These are phyloP conservation scores for Gloeophyllum trabeum DNA, from an alignment of 768 basidiomycete species.

Conservation along the genomic window DNA sequence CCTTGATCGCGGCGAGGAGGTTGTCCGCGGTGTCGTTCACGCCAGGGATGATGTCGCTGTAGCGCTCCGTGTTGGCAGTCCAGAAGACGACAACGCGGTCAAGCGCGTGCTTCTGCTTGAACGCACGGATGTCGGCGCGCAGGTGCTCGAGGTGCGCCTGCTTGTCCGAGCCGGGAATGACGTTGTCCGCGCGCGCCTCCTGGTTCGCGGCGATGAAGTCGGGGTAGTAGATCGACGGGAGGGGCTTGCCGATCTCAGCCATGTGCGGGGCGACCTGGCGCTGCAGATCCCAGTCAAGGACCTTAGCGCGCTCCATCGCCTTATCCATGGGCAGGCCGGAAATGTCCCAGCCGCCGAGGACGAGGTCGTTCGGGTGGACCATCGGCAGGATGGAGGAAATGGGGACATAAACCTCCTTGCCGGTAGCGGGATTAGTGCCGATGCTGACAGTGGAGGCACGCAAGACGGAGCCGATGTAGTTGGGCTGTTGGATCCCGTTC, in stretches of 20 bases:
- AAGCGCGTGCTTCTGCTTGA: constrained; percentile 74
- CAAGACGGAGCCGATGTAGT: constrained; percentile 95
- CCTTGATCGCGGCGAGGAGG: constrained; percentile 70
- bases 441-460: constrained; percentile 93
- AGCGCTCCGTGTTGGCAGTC: constrained; percentile 99
- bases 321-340: constrained; percentile 75
- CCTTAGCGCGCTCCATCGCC: constrained; percentile 89
- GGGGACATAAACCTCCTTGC: constrained; percentile 89
- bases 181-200: constrained; percentile 89
- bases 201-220: constrained; percentile 98
- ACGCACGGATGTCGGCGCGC: constrained; percentile 86
- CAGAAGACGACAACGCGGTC: constrained; percentile 93
- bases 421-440: constrained; percentile 66
- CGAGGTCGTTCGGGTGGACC: constrained; percentile 97
- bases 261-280: constrained; percentile 87
- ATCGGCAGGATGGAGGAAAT: constrained; percentile 90
- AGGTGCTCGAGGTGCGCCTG: constrained; percentile 85
- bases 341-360: constrained; percentile 98
- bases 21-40: constrained; percentile 92
- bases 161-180: constrained; percentile 81
- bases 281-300: constrained; percentile 94
- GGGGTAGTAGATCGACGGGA: constrained; percentile 94
- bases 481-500: constrained; percentile 82
- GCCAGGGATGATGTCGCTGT: constrained; percentile 88
- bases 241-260: constrained; percentile 67